A percentile compares a stretch with the other conserved stretches of the same genome.
These are phyloP conservation scores for Metschnikowia gruessii DNA, from an alignment of 805 yeast species.

Conservation along the genomic window DNA sequence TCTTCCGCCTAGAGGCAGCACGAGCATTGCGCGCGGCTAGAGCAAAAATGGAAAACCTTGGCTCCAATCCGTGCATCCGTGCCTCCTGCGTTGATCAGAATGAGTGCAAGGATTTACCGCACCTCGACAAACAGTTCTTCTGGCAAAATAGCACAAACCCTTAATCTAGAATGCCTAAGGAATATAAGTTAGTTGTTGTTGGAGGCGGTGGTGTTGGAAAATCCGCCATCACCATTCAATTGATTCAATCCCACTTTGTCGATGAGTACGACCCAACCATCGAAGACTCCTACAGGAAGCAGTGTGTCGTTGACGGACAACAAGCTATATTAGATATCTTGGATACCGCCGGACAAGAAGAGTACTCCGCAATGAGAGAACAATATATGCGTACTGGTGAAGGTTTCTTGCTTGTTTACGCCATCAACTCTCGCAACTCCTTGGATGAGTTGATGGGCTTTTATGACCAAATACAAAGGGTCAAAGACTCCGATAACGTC, in stretches of 20 bases:
- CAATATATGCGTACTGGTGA: conserved; percentile 96
- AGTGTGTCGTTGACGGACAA: conserved; percentile 77
- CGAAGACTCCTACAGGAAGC: conserved; percentile 88
- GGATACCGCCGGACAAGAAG: conserved; percentile 99
- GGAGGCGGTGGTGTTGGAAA: conserved; percentile 99
- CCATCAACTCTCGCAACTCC: conserved; percentile 79
- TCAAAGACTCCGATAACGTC: conserved; percentile 68
- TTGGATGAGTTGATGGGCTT: conserved; percentile 82
- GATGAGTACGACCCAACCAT: conserved; percentile 99
- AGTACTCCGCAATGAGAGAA: conserved; percentile 80
- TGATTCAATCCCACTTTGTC: conserved; percentile 91
- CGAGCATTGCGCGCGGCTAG: conserved; percentile 6
- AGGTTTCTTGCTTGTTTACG: conserved; percentile 86
- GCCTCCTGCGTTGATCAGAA: conserved; percentile 5
- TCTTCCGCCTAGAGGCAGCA: neutral
- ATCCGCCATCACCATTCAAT: conserved; percentile 90
- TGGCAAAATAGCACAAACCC: neutral
- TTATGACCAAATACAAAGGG: conserved; percentile 72
- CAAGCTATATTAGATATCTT: conserved; percentile 66
- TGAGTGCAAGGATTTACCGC: conserved; percentile 2
- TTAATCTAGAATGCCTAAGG: conserved; percentile 46
- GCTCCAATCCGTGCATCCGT: conserved; percentile 9
- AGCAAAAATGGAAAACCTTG: neutral
- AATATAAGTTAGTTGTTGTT: conserved; percentile 90
- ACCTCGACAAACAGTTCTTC: conserved; percentile 3